Evolutionary conservation across 495 filamentous ascomycete species (phyloP).

Genomic region (Mycothermus thermophilus): DNA sequence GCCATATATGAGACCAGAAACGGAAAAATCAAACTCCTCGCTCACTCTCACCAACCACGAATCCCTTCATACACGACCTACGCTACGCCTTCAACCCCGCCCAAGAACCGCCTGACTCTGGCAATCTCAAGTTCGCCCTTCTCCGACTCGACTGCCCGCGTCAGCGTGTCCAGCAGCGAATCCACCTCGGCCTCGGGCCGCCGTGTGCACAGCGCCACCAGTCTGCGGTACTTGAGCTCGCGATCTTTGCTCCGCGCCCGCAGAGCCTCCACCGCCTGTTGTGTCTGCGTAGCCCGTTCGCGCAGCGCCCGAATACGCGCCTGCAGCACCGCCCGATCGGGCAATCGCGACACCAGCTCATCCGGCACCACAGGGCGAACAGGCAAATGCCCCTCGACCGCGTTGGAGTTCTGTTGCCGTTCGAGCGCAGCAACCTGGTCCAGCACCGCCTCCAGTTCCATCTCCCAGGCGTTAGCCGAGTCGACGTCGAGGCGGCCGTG

Average conservation of each 20-base stretch:
- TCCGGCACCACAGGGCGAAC: conserved; percentile 6
- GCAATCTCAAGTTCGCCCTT: conserved; percentile 52
- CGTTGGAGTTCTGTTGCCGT: background rate
- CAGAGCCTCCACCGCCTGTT: conserved; percentile 41
- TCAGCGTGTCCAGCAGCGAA: conserved; percentile 43
- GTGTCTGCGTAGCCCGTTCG: conserved; percentile 43
- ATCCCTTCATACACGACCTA: too few species aligned
- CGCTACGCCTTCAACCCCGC: conserved; percentile 44
- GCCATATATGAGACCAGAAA: too few species aligned
- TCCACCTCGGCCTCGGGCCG: conserved; percentile 52
- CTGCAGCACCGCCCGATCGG: conserved; percentile 25
- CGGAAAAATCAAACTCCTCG: too few species aligned
- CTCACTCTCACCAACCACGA: too few species aligned
- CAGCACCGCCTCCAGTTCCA: conserved; percentile 19
- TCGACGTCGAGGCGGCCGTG: conserved; percentile 23
- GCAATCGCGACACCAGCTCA: conserved; percentile 13
- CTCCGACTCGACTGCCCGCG: conserved; percentile 63
- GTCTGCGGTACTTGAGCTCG: conserved; percentile 53
- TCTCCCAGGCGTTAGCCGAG: conserved; percentile 24
- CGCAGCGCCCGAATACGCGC: conserved; percentile 35
- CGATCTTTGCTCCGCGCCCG: conserved; percentile 49
- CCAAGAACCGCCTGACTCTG: conserved; percentile 57
- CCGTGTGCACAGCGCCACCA: conserved; percentile 56
- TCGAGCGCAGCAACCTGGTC: conserved; percentile 4
- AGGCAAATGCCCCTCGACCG: conserved; percentile 2